Evolutionary conservation across 2,329 filamentous ascomycete genomes (phyloP).

Genomic region (Fusarium luffae): DNA sequence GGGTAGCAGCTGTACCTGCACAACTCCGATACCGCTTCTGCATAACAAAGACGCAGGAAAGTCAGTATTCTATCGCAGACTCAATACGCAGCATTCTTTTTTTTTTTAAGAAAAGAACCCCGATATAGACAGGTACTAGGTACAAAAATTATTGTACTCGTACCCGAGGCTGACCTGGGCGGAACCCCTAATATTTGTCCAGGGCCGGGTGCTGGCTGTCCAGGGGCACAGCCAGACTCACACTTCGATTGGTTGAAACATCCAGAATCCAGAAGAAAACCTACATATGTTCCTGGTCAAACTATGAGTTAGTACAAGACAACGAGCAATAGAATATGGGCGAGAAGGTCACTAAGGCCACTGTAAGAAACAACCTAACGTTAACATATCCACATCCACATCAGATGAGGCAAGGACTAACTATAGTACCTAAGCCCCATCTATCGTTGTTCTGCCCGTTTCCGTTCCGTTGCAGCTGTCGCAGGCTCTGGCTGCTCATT

Average conservation of each 20-base stretch:
- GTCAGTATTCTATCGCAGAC: background rate
- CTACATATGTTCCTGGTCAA: constrained; percentile 1
- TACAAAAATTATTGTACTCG: constrained; percentile 16
- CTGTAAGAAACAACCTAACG: constrained; percentile 14
- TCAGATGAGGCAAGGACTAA: constrained; percentile 26
- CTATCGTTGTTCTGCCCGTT: constrained; percentile 25
- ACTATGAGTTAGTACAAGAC: constrained; percentile 5
- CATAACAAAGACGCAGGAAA: background rate
- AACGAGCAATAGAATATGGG: constrained; percentile 26
- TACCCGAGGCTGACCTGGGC: constrained; percentile 9
- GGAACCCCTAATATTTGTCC: constrained; percentile 44
- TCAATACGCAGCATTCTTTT: background rate
- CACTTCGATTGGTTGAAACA: constrained; percentile 34
- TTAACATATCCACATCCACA: constrained; percentile 12
- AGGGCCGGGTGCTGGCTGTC: constrained; percentile 9
- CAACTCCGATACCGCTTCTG: background rate
- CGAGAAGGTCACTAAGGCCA: constrained; percentile 16
- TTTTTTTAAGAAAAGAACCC: background rate
- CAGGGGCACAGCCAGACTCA: constrained; percentile 5
- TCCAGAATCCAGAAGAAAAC: constrained; percentile 26
- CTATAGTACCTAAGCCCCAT: constrained; percentile 24
- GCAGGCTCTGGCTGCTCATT: constrained; percentile 32
- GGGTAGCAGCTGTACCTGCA: background rate
- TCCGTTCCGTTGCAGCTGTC: constrained; percentile 31
- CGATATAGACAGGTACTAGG: too few relatives aligned